These are phyloP conservation scores for Rhodotorula toruloides DNA, from an alignment of 768 basidiomycete species.

Conservation along the genomic window DNA sequence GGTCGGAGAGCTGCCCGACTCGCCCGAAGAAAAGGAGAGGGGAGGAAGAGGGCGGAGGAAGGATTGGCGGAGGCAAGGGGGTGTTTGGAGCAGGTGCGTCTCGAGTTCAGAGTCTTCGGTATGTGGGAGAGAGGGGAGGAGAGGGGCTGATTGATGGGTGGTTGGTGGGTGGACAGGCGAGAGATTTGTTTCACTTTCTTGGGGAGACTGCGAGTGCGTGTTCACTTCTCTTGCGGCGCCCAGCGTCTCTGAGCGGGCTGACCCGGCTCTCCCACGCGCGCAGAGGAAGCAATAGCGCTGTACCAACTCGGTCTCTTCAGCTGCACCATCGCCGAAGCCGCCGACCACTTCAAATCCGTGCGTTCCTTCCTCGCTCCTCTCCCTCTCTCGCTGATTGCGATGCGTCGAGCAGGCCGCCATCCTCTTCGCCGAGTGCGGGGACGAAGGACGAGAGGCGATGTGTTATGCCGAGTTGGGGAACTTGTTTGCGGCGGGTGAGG, in stretches of 20 bases:
- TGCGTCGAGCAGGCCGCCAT: slow-evolving; percentile 10
- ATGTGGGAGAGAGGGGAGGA: too few relatives aligned
- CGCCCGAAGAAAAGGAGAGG: too few relatives aligned
- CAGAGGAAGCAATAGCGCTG: slow-evolving; percentile 28
- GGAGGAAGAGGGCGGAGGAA: not conserved
- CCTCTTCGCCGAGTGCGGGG: slow-evolving; percentile 2
- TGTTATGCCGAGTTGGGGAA: slow-evolving; percentile 23
- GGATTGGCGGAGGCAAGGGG: not conserved
- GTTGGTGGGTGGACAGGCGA: not conserved
- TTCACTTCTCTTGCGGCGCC: not conserved
- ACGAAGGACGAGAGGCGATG: slow-evolving; percentile 20
- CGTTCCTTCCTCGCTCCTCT: not conserved
- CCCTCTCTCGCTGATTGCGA: not conserved
- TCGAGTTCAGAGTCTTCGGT: not conserved
- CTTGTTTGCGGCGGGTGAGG: not conserved
- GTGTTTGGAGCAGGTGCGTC: slow-evolving; percentile 21
- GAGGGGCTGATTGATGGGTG: too few relatives aligned
- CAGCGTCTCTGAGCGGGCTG: too few relatives aligned
- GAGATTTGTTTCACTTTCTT: slow-evolving; percentile 1
- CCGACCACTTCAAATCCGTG: slow-evolving; percentile 21
- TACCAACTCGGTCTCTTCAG: slow-evolving; percentile 24
- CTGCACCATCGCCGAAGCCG: not conserved
- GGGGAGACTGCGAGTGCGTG: slow-evolving; percentile 6
- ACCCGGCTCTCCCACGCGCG: not conserved
- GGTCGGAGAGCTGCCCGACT: too few relatives aligned